Percentiles rank a stretch among this genome's conserved stretches.
Conservation (phyloP, 1,284 basidiomycete genomes). For the Takashimella koratensis region DNA sequence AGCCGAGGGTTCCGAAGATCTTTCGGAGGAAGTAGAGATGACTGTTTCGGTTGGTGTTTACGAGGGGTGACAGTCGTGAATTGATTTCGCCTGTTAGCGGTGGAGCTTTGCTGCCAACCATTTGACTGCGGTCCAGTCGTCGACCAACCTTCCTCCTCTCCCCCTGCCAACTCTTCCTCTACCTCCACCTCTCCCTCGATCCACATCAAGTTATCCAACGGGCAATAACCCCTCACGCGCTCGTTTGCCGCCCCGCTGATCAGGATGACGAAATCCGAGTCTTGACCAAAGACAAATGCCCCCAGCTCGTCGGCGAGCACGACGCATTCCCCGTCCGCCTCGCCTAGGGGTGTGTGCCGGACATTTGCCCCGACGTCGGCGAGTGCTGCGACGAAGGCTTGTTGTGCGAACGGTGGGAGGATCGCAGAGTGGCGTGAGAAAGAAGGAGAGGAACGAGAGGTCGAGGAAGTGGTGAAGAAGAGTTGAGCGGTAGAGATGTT, state of each 20-base stretch:
- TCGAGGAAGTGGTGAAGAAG: constrained; percentile 76
- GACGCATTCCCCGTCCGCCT: constrained; percentile 82
- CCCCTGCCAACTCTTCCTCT: constrained; percentile 37
- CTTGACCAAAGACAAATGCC: constrained; percentile 71
- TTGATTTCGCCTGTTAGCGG: neutral
- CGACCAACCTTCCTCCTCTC: constrained; percentile 6
- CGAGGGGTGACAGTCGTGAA: constrained; percentile 13
- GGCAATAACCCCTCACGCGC: constrained; percentile 62
- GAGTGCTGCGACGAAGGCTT: constrained; percentile 62
- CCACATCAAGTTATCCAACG: constrained; percentile 77
- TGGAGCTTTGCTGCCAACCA: neutral
- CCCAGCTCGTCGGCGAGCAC: constrained; percentile 69
- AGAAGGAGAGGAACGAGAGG: constrained; percentile 64
- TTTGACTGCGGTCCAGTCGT: too few species aligned
- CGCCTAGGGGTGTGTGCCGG: constrained; percentile 66
- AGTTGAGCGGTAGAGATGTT: constrained; percentile 62
- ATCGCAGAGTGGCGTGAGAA: constrained; percentile 63
- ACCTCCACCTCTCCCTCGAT: constrained; percentile 36
- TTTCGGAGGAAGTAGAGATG: constrained; percentile 59
- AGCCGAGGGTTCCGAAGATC: constrained; percentile 47
- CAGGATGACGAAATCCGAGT: constrained; percentile 77
- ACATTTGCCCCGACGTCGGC: constrained; percentile 48
- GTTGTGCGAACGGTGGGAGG: constrained; percentile 66
- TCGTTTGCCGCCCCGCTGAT: constrained; percentile 61
- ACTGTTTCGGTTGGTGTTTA: constrained; percentile 26